Evolutionary conservation across 768 basidiomycete genomes (phyloP).

Genomic region (Boletus sp.): DNA sequence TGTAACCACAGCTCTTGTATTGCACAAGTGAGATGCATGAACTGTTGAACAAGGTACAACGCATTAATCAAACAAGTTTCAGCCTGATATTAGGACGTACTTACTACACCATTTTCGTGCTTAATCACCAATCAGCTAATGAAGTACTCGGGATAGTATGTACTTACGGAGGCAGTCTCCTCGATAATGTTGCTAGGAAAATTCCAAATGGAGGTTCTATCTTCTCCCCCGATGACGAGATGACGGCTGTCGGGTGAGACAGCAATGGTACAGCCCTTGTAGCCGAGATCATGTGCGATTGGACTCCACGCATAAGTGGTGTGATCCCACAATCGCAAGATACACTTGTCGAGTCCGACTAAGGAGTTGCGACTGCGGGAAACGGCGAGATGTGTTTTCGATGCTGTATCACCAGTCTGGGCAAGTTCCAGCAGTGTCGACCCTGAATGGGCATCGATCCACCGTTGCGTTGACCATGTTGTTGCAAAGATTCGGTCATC

Average conservation of each 20-base stretch:
- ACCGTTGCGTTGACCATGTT: conserved; percentile 5
- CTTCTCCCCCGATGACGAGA: conserved; percentile 11
- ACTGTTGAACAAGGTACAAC: not conserved
- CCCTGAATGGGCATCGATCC: conserved; percentile 12
- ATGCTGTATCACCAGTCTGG: not conserved
- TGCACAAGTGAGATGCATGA: conserved; percentile 4
- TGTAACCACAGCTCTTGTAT: conserved; percentile 5
- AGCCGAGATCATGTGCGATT: not conserved
- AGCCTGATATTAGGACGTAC: not conserved
- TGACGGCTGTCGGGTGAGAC: conserved; percentile 6
- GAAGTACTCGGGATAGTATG: not conserved
- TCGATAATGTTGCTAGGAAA: not conserved
- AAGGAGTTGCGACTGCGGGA: conserved; percentile 8
- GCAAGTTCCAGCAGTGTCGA: conserved; percentile 10
- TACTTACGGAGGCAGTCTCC: not conserved
- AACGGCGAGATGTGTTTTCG: conserved; percentile 7
- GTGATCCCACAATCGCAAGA: conserved; percentile 12
- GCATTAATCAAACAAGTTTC: not conserved
- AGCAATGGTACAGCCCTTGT: conserved; percentile 4
- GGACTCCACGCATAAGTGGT: conserved; percentile 1
- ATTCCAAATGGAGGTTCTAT: conserved; percentile 15
- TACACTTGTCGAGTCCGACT: conserved; percentile 1
- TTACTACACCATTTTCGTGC: conserved; percentile 1
- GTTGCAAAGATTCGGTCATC: conserved; percentile 17
- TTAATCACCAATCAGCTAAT: not conserved